These are phyloP conservation scores for Cladophialophora chaetospira DNA, from an alignment of 2,329 filamentous ascomycete genomes.

Conservation along the genomic window DNA sequence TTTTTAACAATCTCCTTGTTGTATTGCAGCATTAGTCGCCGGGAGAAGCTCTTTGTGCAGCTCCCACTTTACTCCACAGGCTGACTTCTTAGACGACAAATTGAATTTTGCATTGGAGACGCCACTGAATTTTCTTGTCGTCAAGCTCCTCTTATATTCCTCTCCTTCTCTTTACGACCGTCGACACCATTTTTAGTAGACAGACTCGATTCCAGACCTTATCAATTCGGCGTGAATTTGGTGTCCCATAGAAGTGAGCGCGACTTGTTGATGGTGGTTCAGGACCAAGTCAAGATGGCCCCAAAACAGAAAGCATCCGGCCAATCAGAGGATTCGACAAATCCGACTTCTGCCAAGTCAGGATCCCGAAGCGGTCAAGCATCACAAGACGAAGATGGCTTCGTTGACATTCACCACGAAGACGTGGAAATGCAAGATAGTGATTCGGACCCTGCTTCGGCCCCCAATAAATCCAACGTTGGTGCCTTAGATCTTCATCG, in stretches of 20 bases:
- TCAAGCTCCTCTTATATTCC: background rate
- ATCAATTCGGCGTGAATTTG: background rate
- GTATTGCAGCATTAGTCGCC: background rate
- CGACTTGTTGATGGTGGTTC: constrained; percentile 1
- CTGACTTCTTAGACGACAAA: background rate
- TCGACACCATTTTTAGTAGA: background rate
- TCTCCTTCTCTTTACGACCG: background rate
- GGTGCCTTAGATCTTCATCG: constrained; percentile 28
- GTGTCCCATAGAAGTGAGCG: background rate
- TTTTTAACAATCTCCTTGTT: too few species aligned
- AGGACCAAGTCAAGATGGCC: constrained; percentile 2
- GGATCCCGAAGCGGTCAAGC: constrained; percentile 17
- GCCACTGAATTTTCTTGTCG: background rate
- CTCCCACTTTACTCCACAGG: background rate
- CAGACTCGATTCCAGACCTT: background rate
- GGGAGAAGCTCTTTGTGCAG: background rate
- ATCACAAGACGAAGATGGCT: constrained; percentile 32
- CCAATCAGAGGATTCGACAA: constrained; percentile 12
- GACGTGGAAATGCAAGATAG: constrained; percentile 30
- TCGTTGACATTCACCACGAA: constrained; percentile 31
- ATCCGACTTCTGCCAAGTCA: constrained; percentile 27
- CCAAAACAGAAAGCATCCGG: constrained; percentile 11
- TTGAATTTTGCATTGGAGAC: constrained; percentile 9
- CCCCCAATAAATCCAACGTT: constrained; percentile 8
- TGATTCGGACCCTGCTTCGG: constrained; percentile 14